Percentiles rank a stretch among this genome's conserved stretches.
These are phyloP conservation scores for Onygenales sp. DNA, from an alignment of 2,329 filamentous ascomycete species.

Conservation along the genomic window DNA sequence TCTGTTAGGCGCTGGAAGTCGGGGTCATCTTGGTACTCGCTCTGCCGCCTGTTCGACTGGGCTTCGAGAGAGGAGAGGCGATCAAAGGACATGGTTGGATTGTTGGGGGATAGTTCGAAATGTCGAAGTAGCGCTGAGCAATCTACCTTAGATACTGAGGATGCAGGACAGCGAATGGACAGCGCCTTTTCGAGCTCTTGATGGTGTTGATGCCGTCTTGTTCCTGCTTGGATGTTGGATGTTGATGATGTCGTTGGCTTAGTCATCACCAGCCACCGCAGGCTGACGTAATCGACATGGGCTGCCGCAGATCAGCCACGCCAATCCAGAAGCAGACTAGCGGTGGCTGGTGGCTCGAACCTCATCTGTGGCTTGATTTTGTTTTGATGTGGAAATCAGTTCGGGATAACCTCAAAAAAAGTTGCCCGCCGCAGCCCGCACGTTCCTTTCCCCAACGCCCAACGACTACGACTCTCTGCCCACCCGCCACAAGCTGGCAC, in stretches of 20 bases:
- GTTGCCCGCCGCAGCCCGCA: background rate
- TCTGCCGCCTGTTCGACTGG: conserved; percentile 59
- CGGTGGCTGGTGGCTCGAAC: conserved; percentile 21
- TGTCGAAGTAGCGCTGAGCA: too few species aligned
- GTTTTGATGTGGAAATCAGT: conserved; percentile 19
- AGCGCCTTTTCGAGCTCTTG: background rate
- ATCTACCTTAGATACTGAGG: too few species aligned
- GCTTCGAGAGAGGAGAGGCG: conserved; percentile 77
- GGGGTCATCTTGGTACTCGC: conserved; percentile 84
- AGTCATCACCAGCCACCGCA: too few species aligned
- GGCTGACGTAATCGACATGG: background rate
- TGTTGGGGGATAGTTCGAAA: too few species aligned
- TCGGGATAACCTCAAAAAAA: background rate
- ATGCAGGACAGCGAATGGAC: background rate
- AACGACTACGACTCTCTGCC: background rate
- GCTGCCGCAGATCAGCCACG: background rate
- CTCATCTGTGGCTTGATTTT: conserved; percentile 14
- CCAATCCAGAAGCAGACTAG: background rate
- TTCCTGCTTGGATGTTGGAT: too few species aligned
- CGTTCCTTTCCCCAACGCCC: background rate
- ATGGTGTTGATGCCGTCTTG: background rate
- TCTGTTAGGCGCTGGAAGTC: conserved; percentile 79
- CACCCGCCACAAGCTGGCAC: background rate
- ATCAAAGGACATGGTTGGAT: conserved; percentile 71
- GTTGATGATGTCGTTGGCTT: background rate